These are phyloP conservation scores for Elaeis guineensis DNA, from an alignment of 176 grass and related monocot genomes.

Conservation along the genomic window DNA sequence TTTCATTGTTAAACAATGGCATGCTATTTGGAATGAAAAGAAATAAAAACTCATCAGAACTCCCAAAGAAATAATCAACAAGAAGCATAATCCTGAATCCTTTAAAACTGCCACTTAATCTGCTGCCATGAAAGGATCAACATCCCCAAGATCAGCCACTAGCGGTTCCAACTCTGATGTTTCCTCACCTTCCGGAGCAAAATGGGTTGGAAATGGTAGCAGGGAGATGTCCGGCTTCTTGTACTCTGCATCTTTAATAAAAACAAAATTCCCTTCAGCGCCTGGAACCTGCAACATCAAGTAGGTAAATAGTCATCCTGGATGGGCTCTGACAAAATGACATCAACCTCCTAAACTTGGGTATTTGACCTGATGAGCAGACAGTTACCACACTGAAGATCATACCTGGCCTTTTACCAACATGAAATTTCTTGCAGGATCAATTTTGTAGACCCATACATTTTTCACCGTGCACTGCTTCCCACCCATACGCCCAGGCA, in stretches of 20 bases:
- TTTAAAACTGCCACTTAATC: conserved; percentile 30
- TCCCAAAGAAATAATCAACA: too few relatives aligned
- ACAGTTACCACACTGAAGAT: not conserved
- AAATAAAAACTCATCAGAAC: too few relatives aligned
- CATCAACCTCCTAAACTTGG: too few relatives aligned
- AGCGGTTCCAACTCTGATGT: conserved; percentile 39
- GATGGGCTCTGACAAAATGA: too few relatives aligned
- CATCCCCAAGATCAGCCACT: conserved; percentile 60
- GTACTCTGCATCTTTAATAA: conserved; percentile 78
- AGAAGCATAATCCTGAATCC: too few relatives aligned
- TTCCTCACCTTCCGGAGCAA: conserved; percentile 50
- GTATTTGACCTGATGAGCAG: not conserved
- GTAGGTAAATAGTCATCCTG: not conserved
- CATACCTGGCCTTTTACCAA: conserved; percentile 92
- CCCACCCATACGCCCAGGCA: conserved; percentile 93
- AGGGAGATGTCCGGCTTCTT: conserved; percentile 68
- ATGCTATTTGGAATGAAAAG: too few relatives aligned
- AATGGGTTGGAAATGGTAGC: conserved; percentile 88
- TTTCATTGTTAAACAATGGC: too few relatives aligned
- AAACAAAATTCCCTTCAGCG: conserved; percentile 88
- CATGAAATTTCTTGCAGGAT: conserved; percentile 88
- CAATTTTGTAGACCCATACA: conserved; percentile 97
- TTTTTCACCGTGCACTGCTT: conserved; percentile 81
- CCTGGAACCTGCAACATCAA: conserved; percentile 60
- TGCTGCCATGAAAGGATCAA: conserved; percentile 79